Percentiles rank a stretch among this genome's conserved stretches.
Conservation (phyloP, 2,329 filamentous ascomycete species). For the Hypoxylon sp. region DNA sequence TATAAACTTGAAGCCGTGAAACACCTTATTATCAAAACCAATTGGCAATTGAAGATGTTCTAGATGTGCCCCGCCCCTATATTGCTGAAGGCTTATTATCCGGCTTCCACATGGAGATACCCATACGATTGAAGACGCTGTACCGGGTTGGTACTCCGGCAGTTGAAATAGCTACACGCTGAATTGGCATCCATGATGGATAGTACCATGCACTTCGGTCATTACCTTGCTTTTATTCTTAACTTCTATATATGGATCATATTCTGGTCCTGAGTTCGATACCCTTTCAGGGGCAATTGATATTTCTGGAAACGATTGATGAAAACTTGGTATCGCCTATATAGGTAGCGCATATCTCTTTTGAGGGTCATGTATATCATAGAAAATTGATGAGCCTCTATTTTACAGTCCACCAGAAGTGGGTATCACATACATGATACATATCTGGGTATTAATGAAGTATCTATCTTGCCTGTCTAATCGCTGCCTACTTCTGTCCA, state of each 20-base stretch:
- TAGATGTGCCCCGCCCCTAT: too few relatives aligned
- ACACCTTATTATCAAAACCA: too few relatives aligned
- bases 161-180: too few relatives aligned
- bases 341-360: neutral
- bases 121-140: too few relatives aligned
- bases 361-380: neutral
- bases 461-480: neutral
- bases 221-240: neutral
- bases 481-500: neutral
- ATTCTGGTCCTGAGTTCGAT: neutral
- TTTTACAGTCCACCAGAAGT: neutral
- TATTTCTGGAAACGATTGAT: neutral
- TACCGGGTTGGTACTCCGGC: too few relatives aligned
- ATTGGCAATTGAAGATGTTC: too few relatives aligned
- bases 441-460: neutral
- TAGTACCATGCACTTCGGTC: too few relatives aligned
- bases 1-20: too few relatives aligned
- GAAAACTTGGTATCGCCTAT: neutral
- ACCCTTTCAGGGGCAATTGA: neutral
- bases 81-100: too few relatives aligned
- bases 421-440: neutral
- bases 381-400: neutral
- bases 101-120: too few relatives aligned
- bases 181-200: too few relatives aligned
- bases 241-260: neutral